Base-by-base conservation (phyloP, 352 stramenopile species). In the Pythium utonaiense region DNA sequence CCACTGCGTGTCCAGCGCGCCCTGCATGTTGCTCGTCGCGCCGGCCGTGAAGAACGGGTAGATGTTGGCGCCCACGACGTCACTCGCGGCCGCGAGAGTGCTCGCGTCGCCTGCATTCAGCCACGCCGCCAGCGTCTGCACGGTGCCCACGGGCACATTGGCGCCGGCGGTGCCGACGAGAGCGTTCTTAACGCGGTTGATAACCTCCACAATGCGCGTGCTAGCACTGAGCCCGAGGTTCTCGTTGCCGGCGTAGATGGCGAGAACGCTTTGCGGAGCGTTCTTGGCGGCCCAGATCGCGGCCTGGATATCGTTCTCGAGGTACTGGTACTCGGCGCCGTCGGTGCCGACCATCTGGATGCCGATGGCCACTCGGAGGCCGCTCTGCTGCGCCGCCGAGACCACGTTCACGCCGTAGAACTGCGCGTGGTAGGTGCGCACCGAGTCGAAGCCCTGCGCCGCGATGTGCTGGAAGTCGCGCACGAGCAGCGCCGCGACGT, bases 221-320 rank as follows among this genome's bases (percentile, higher is more conserved):
- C n/a, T n/a, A n/a, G n/a, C n/a, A n/a, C n/a, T n/a, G n/a, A n/a
- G n/a, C 42, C 67, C 56, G 17, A 93, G 68, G 74, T 86, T 73
- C 56, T 93, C 83, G 72, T 91, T 93, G 40, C 83, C 83, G 27
- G 88, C 80, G 65, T 78, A 91, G 45, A 93, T 73, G 8, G 67
- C 69, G 22, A 86, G 61, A n/a, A 93, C 67, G 0, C 50, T 60
- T 16, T 57, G 34, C 0, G 78, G 67, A 57, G 84, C 65, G 22
- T 44, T 50, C 34, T 67, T 41, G 27, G 74, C 83, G 36, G 76
- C 83, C 6, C 69, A 60, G 60, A 84, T 83, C 22, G 80, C 79
- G 24, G 83, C 80, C 28, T 81, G 33, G 59, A 93, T 83, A 64
- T 90, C 78, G 22, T 72, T 70, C 48, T 89, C 77, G 3, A 69